Percentiles rank a stretch among this genome's conserved stretches.
Evolutionary conservation across 306 rosid species (phyloP).

Genomic region (Cucumis hystrix): DNA sequence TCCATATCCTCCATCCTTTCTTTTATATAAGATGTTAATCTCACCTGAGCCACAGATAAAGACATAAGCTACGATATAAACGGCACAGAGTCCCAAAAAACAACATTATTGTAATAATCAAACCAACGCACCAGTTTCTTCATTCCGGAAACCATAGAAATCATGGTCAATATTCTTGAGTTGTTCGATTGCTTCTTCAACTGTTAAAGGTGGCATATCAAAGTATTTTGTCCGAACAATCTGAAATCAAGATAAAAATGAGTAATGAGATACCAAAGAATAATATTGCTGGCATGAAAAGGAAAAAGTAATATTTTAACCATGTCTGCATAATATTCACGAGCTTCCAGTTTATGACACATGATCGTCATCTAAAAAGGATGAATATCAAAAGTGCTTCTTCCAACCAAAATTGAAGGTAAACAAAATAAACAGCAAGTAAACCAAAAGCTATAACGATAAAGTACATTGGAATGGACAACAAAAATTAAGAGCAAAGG

Average conservation of each 20-base stretch:
- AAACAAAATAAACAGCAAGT: background rate
- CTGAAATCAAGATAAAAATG: slow-evolving; percentile 21
- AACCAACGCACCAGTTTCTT: slow-evolving; percentile 63
- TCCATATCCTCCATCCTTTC: slow-evolving; percentile 85
- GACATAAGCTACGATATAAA: slow-evolving; percentile 9
- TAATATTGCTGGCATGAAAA: background rate
- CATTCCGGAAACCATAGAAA: slow-evolving; percentile 84
- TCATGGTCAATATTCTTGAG: slow-evolving; percentile 78
- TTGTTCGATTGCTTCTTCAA: slow-evolving; percentile 77
- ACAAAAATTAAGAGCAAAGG: background rate
- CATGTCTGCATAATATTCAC: background rate
- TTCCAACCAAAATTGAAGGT: background rate
- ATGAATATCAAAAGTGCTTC: background rate
- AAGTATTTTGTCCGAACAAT: slow-evolving; percentile 82
- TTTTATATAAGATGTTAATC: slow-evolving; percentile 66
- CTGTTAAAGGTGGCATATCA: slow-evolving; percentile 93
- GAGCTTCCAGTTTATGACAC: background rate
- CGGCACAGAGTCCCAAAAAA: background rate
- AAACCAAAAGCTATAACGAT: background rate
- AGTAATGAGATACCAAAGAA: background rate
- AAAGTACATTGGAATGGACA: background rate
- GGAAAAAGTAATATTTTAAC: background rate
- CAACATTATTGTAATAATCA: background rate
- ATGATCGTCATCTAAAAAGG: background rate
- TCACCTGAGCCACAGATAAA: slow-evolving; percentile 37